Evolutionary conservation across 2,329 filamentous ascomycete genomes (phyloP).

Genomic region (Domatiomyces catenatus): DNA sequence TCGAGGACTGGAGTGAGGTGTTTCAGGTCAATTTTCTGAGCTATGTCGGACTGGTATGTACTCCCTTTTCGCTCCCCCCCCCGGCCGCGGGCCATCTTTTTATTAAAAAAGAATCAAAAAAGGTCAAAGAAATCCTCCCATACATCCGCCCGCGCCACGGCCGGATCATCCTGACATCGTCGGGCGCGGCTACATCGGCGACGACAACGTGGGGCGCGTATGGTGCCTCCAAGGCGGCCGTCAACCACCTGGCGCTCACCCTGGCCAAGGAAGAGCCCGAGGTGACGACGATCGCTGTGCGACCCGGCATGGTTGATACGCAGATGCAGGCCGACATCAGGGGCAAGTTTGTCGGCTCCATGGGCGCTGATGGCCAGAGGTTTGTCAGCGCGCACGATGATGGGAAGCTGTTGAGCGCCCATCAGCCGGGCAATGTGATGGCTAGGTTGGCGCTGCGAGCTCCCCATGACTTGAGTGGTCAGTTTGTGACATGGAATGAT

Average conservation of each 20-base stretch:
- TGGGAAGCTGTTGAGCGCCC: constrained; percentile 61
- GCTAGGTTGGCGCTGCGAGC: constrained; percentile 58
- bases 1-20: constrained; percentile 56
- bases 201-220: constrained; percentile 68
- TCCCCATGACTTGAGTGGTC: constrained; percentile 54
- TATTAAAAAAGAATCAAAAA: not conserved
- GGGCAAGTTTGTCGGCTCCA: constrained; percentile 48
- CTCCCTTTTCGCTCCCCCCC: not conserved
- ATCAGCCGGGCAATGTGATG: constrained; percentile 75
- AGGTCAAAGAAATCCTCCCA: constrained; percentile 20
- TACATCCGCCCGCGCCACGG: constrained; percentile 54
- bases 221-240: constrained; percentile 64
- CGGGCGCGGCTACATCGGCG: constrained; percentile 53
- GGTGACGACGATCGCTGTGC: constrained; percentile 56
- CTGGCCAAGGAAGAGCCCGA: constrained; percentile 61
- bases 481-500: constrained; percentile 39
- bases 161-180: constrained; percentile 62
- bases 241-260: constrained; percentile 64
- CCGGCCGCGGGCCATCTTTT: too few relatives aligned
- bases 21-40: constrained; percentile 86
- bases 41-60: constrained; percentile 55
- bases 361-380: constrained; percentile 45
- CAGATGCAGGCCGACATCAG: constrained; percentile 78
- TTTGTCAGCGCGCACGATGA: constrained; percentile 57
- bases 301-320: constrained; percentile 73